These are phyloP conservation scores for Crithidia bombi DNA, from an alignment of 208 protist genomes.

Conservation along the genomic window DNA sequence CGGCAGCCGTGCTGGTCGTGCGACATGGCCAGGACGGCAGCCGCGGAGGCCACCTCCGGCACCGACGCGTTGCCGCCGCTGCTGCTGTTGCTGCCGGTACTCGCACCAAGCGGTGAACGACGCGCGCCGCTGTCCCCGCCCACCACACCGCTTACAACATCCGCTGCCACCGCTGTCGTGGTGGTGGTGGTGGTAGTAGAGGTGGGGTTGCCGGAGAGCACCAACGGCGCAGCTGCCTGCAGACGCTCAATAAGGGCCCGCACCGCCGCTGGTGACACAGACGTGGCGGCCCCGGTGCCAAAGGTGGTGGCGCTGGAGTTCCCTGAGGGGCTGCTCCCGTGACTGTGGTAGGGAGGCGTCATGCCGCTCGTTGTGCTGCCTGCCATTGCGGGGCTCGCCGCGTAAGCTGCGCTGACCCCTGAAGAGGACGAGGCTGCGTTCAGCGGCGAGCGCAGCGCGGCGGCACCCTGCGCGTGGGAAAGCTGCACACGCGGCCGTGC, in stretches of 20 bases:
- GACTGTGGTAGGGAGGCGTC: constrained; percentile 5
- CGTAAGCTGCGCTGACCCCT: no score
- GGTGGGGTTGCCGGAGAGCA: constrained; percentile 4
- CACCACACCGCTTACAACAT: no score
- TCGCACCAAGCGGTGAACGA: not conserved
- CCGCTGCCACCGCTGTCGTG: not conserved
- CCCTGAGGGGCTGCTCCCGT: not conserved
- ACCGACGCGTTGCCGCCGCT: not conserved
- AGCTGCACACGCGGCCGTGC: constrained; percentile 31
- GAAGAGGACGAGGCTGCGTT: not conserved
- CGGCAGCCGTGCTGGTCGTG: constrained; percentile 74
- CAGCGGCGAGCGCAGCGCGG: constrained; percentile 7
- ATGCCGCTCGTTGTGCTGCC: not conserved
- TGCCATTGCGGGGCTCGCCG: no score
- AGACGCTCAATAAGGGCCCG: constrained; percentile 21
- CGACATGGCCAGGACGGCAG: constrained; percentile 41
- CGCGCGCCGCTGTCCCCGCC: not conserved
- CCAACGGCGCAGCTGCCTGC: constrained; percentile 9
- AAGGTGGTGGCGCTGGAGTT: not conserved
- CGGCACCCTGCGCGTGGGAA: constrained; percentile 9
- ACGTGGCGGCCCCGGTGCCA: not conserved
- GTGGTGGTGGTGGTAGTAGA: not conserved
- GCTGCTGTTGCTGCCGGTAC: not conserved
- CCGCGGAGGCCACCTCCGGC: constrained; percentile 22
- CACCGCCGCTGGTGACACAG: constrained; percentile 20